Conservation (phyloP, 140 eudicot genomes). For the Oenanthe javanica region DNA sequence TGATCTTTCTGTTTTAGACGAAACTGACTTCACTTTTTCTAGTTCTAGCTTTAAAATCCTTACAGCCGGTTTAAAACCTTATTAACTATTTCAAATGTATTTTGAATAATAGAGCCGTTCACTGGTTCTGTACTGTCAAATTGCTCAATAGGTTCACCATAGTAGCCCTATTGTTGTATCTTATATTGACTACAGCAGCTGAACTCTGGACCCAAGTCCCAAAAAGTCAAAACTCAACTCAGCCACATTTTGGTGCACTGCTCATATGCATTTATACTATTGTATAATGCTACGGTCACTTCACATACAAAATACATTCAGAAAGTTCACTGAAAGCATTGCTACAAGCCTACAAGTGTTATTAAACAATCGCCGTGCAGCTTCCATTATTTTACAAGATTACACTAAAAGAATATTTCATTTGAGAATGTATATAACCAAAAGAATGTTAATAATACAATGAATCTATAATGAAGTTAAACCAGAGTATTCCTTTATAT, state of each 20-base stretch:
- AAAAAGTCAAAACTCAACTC: too few species aligned
- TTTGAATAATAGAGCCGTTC: neutral
- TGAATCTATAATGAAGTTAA: neutral
- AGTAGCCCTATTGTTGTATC: too few species aligned
- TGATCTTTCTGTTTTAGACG: neutral
- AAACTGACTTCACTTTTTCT: neutral
- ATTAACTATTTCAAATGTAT: neutral
- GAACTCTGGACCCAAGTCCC: too few species aligned
- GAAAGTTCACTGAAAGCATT: neutral
- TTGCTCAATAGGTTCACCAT: neutral
- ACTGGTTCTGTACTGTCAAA: neutral
- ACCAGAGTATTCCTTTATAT: neutral
- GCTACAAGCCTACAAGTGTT: neutral
- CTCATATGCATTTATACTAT: neutral
- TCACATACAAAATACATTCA: neutral
- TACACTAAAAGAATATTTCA: neutral
- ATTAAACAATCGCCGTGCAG: neutral
- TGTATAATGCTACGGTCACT: neutral
- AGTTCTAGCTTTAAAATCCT: neutral
- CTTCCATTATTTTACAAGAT: neutral
- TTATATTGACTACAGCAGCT: too few species aligned
- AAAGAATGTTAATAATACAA: slow-evolving; percentile 1
- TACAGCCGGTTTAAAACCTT: neutral
- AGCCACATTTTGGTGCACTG: neutral
- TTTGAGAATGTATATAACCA: neutral